These are phyloP conservation scores for Pseudogymnoascus pannorum DNA, from an alignment of 2,329 filamentous ascomycete species.

Conservation along the genomic window DNA sequence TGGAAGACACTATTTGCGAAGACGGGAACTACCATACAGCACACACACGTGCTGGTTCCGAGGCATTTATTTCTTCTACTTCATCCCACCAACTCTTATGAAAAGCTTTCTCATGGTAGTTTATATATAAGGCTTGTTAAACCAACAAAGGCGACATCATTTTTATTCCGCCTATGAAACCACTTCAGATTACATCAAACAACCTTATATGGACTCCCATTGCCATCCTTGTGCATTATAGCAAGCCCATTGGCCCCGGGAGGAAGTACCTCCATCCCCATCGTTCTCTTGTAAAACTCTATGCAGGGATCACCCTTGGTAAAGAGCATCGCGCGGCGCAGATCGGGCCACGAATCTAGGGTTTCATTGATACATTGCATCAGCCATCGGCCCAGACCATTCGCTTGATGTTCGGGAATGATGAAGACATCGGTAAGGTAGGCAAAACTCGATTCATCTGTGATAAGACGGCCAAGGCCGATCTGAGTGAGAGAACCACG, in stretches of 20 bases:
- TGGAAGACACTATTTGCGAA: no score
- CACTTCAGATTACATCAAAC: not conserved
- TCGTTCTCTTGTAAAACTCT: conserved; percentile 22
- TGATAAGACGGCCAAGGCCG: conserved; percentile 55
- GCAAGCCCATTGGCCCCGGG: not conserved
- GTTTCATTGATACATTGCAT: conserved; percentile 52
- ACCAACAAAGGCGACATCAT: not conserved
- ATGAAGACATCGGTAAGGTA: conserved; percentile 65
- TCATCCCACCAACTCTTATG: not conserved
- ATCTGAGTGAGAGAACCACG: conserved; percentile 31
- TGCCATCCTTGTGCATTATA: conserved; percentile 1
- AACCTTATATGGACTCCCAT: not conserved
- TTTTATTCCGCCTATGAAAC: not conserved
- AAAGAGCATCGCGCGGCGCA: conserved; percentile 56
- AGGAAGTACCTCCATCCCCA: conserved; percentile 19
- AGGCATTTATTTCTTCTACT: not conserved
- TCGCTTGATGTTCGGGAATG: conserved; percentile 47
- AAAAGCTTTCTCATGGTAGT: not conserved
- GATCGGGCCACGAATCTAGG: conserved; percentile 46
- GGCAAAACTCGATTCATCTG: conserved; percentile 60
- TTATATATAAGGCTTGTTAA: not conserved
- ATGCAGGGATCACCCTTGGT: conserved; percentile 27
- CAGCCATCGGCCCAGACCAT: conserved; percentile 58
- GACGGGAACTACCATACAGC: no score
- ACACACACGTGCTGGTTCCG: not conserved